These are phyloP conservation scores for Acanthochlamys bracteata DNA, from an alignment of 106 monocot species.

Conservation along the genomic window DNA sequence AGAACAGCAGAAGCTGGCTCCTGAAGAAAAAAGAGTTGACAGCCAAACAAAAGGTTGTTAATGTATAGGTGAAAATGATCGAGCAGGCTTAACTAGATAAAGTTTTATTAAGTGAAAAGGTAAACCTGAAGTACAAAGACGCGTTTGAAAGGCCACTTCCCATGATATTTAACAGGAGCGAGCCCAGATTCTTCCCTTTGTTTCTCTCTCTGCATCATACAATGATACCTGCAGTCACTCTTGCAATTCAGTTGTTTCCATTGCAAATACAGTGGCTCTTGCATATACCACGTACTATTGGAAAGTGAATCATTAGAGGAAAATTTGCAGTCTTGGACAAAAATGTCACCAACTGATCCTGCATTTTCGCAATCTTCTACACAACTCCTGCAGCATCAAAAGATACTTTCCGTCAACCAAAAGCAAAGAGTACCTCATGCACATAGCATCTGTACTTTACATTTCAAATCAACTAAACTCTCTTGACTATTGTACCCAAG, in stretches of 20 bases:
- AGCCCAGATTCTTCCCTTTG: slow-evolving; percentile 54
- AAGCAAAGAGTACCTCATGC: background rate
- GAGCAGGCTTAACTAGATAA: too few species aligned
- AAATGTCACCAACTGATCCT: slow-evolving; percentile 23
- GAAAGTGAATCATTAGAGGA: slow-evolving; percentile 25
- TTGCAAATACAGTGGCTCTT: slow-evolving; percentile 56
- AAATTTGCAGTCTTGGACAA: slow-evolving; percentile 40
- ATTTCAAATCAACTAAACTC: too few species aligned
- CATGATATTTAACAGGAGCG: slow-evolving; percentile 75
- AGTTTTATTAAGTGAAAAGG: background rate
- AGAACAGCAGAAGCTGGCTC: slow-evolving; percentile 83
- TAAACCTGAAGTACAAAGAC: slow-evolving; percentile 70
- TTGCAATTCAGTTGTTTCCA: slow-evolving; percentile 68
- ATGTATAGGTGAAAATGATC: too few species aligned
- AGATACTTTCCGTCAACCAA: background rate
- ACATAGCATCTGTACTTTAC: too few species aligned
- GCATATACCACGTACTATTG: slow-evolving; percentile 53
- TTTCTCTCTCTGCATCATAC: slow-evolving; percentile 72
- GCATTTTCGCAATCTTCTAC: slow-evolving; percentile 41
- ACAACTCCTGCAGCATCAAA: slow-evolving; percentile 34
- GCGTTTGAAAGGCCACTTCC: slow-evolving; percentile 88
- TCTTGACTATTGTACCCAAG: too few species aligned
- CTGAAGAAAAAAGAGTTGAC: slow-evolving; percentile 27
- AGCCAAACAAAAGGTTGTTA: too few species aligned
- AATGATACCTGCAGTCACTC: slow-evolving; percentile 72